These are phyloP conservation scores for Pontederia crassipes DNA, from an alignment of 176 grass and related monocot genomes.

Conservation along the genomic window DNA sequence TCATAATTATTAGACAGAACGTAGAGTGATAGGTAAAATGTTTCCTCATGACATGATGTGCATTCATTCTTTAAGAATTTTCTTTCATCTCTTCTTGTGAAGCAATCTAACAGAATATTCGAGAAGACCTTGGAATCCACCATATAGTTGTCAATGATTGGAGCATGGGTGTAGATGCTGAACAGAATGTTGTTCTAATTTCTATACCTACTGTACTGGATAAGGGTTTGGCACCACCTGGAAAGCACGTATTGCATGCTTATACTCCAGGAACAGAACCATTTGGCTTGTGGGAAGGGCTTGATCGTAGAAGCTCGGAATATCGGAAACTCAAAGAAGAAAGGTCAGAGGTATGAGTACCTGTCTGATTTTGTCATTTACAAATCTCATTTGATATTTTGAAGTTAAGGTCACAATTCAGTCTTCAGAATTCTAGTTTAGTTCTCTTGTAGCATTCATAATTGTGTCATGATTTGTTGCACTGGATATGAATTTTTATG, in stretches of 20 bases:
- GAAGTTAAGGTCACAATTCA: too few relatives aligned
- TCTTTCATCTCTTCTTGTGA: background rate
- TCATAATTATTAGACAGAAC: background rate
- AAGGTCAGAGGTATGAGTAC: slow-evolving; percentile 53
- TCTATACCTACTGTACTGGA: slow-evolving; percentile 70
- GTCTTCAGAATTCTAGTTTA: too few relatives aligned
- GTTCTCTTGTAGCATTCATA: too few relatives aligned
- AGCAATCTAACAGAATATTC: slow-evolving; percentile 35
- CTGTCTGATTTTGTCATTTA: slow-evolving; percentile 6
- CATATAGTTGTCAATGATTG: slow-evolving; percentile 87
- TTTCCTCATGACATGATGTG: background rate
- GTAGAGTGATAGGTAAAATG: too few relatives aligned
- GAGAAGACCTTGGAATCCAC: slow-evolving; percentile 86
- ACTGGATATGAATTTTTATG: too few relatives aligned
- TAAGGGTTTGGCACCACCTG: slow-evolving; percentile 57
- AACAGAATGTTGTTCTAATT: slow-evolving; percentile 85
- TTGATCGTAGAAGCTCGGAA: slow-evolving; percentile 50
- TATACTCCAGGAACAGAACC: slow-evolving; percentile 90
- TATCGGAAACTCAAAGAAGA: slow-evolving; percentile 85
- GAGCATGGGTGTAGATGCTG: slow-evolving; percentile 69
- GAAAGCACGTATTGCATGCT: slow-evolving; percentile 86
- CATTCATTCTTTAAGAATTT: background rate
- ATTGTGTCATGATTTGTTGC: too few relatives aligned
- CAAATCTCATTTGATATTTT: too few relatives aligned
- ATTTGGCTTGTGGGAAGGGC: slow-evolving; percentile 81